Evolutionary conservation across 192 early-diverging fungal genomes (phyloP), one percentile per base, ranked within the genome.

Genomic region (Gigaspora rosea): DNA sequence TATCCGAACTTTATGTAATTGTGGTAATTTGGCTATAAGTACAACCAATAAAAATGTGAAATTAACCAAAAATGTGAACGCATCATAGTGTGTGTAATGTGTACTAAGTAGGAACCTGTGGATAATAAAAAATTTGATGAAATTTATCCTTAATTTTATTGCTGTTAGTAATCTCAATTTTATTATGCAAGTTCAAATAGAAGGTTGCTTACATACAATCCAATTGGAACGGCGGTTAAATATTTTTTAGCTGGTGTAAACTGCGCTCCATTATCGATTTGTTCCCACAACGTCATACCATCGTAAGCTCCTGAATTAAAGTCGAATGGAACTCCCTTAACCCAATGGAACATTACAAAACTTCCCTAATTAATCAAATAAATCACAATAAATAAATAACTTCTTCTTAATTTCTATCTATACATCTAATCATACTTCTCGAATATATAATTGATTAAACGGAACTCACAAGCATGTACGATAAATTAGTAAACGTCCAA

Each of bases 161-260:
- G 12, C 4, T 56, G 12, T 56, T 56, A 16, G n/a, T 47, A 3
- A 1, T 36, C 1, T 16, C 18, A 9, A 36, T 41, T 16, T 47
- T 6, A 47, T 48, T n/a, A 46, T 22, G 18, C n/a, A 66, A 47
- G 12, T 9, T 66, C 9, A 48, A 3, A 66, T n/a, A 46, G 15
- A 41, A 41, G n/a, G 8, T 66, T 66, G 33, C 64, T 66, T 66
- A 92, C 94, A 88, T 92, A 98, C 95, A 99, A 83, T 75, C 91
- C 82, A 63, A 98, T 95, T 12, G 97, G 97, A 20, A 96, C 89
- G n/a, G 92, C 92, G 18, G 95, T 98, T 56, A 98, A 84, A 81
- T 95, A 99, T 82, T 99, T 99, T 82, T 96, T 95, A 75, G 96
- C 93, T n/a, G 96, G 95, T 41, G 97, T 99, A 82, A 97, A 98